Conservation (phyloP, 495 filamentous ascomycete species). For the Aspergillus sclerotiicarbonarius region DNA sequence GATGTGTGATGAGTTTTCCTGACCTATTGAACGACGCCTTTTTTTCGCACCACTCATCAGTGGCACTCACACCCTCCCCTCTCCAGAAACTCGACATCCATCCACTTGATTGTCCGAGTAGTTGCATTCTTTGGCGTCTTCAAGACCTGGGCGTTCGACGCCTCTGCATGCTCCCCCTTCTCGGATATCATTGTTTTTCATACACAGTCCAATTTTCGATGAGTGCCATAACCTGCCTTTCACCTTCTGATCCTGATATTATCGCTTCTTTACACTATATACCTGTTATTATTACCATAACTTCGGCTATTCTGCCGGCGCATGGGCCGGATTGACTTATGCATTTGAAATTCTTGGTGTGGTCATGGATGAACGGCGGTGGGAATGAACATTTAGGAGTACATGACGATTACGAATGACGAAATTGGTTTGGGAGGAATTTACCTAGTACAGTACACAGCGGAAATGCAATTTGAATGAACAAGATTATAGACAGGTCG, state of each 20-base stretch:
- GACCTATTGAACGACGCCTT: not conserved
- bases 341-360: not conserved
- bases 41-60: not conserved
- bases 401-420: constrained; percentile 10
- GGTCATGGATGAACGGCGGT: not conserved
- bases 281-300: not conserved
- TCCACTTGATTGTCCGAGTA: not conserved
- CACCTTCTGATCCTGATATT: not conserved
- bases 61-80: not conserved
- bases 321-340: constrained; percentile 3
- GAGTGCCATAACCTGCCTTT: not conserved
- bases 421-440: constrained; percentile 9
- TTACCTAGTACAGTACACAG: not conserved
- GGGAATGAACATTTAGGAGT: constrained; percentile 2
- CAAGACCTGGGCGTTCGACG: not conserved
- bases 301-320: constrained; percentile 2
- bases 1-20: not conserved
- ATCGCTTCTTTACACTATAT: not conserved
- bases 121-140: not conserved
- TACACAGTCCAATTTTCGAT: not conserved
- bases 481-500: not conserved
- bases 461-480: not conserved
- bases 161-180: not conserved
- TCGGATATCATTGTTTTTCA: not conserved
- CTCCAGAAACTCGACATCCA: not conserved